Base-by-base conservation (phyloP, 352 stramenopile species). In the Pythium brassicae region DNA sequence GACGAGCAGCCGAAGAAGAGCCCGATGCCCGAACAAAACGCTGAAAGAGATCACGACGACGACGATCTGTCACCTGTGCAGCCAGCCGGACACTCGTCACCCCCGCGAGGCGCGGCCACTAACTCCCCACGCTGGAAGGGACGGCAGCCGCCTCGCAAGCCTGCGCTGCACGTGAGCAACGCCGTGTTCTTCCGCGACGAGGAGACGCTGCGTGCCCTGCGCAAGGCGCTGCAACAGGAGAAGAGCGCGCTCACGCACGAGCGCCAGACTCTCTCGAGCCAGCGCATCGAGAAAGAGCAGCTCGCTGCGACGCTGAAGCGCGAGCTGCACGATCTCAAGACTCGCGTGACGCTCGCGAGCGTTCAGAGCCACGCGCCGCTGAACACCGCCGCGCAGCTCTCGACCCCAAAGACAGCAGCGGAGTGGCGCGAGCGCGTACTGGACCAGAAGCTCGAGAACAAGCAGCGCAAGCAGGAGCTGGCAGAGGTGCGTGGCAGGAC, bases 141-240 rank as follows among this genome's bases (percentile, higher is more conserved):
- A 9, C 59, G 48, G n/a, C 48, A 34, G n/a, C 45, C 50, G 44
- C 54, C 48, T 29, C 62, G 62, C 12, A 61, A 71, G 22, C 32
- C 55, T 12, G 50, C 58, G 2, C 55, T 63, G 37, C 56, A 61
- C 34, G 25, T 62, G 17, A 72, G 53, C 50, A 74, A 65, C 37
- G 57, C 53, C 10, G 61, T 76, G 0, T 89, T 89, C 43, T 86
- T 87, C 40, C 72, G 71, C 11, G 76, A 89, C 39, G 63, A 72
- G 23, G 76, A 86, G n/a, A 61, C 68, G 12, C 48, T 89, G 26
- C 47, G 61, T 3, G 76, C 82, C 32, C 75, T 75, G 57, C 69
- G 64, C 22, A 55, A 52, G 15, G 44, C 65, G 15, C 50, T 87
- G 6, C 69, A 64, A 1, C 62, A 61, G 2, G 72, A 87, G 52